Base-by-base conservation (phyloP, 1,284 basidiomycete species). In the Marasmius sp. region DNA sequence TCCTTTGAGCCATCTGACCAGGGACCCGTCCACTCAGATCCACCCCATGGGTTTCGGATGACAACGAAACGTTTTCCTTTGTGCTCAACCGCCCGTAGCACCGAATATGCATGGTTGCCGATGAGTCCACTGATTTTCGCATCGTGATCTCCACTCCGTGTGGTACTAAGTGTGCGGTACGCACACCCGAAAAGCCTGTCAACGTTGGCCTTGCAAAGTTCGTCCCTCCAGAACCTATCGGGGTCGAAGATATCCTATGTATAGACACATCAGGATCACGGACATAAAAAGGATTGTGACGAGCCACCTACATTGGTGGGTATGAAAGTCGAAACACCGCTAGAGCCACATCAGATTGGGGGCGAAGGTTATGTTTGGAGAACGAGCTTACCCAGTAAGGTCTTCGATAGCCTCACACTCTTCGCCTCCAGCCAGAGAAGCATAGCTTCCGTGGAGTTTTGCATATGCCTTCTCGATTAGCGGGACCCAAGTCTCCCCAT, bases 391-490 rank as follows among this genome's bases (percentile, higher is more conserved):
- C 81, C 82, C 82, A 12, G 81, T 83, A 37, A 84, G 69, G 67
- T 83, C 81, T 65, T 84, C 82, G 1, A 83, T 72, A 0, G 75
- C 81, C 61, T 84, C 80, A 27, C 71, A 71, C n/a, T 74, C 68
- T 54, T 68, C 72, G 0, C 82, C 82, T 6, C 77, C 77, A 11
- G 64, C 59, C 14, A 84, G 63, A 2, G 78, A 70, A 6, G 70
- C 67, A 65, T 80, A 84, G 65, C 80, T 78, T 3, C 81, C 82
- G 65, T 82, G 79, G 2, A 83, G 65, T 65, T 83, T 83, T 0
- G 83, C 83, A 64, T 78, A 85, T 3, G 83, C 83, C 67, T 85
- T 84, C 68, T 84, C 83, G 18, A 84, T 76, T 16, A 85, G 68
- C 1, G 83, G 81, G 6, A 73, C 72, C 72, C 72, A 74, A 20